Evolutionary conservation across 208 protist species (phyloP), one percentile per base, ranked within the genome.

Genomic region (Jaenimonas drosophilae): DNA sequence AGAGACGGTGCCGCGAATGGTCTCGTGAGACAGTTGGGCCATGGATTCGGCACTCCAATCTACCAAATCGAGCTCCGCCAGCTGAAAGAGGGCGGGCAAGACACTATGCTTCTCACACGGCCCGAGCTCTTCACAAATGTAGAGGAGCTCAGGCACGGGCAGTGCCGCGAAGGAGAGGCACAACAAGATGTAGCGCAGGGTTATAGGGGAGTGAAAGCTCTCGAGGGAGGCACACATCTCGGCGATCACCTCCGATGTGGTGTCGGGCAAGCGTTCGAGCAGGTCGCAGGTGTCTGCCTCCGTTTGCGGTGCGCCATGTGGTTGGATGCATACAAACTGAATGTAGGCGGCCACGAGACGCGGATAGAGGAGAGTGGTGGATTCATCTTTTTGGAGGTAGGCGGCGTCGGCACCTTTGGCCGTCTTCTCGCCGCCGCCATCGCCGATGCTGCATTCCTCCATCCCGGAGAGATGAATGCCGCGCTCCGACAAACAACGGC

Each of bases 111-210:
- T 64, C 20, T 59, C 52, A 42, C 79, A 88, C 25, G 64, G 61
- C 6, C 69, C 74, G 20, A 92, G 64, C 36, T 78, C 70, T 55
- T 92, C 84, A 49, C 79, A 88, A 14, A 92, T 64, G 48, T 65
- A 74, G 27, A 77, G 59, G 27, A 92, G 57, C 41, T 89, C 84
- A 21, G 74, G 65, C 11, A 76, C 64, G 4, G 77, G 65, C 23
- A 92, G 54, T 2, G 84, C 70, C 3, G 69, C 38, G 17, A 67
- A 43, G 28, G 59, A 54, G 17, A 89, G 62, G 34, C 68, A 58
- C 16, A 81, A 48, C 7, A 85, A 58, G n/a, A 78, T 33, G 52
- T 66, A 74, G 14, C 68, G 64, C 20, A 89, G 62, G 4, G 78
- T 83, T 6, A 70, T 34, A 11, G 59, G 34, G 24, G 64, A 55